Conservation (phyloP, 306 rosid genomes). For the Glycine soja region DNA sequence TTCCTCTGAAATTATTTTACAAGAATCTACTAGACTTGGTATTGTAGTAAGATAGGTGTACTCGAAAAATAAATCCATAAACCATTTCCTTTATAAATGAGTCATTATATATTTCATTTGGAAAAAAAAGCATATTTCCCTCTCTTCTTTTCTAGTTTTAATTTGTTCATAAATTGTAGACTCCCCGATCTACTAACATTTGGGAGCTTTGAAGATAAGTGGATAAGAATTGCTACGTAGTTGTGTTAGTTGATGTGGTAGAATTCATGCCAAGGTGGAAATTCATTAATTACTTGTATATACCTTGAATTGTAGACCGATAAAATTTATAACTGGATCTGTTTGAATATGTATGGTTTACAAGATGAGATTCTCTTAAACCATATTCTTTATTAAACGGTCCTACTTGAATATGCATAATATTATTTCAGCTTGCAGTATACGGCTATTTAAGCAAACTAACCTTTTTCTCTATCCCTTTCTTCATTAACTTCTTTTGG, state of each 20-base stretch:
- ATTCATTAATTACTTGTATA: neutral
- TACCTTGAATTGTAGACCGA: neutral
- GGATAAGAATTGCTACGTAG: neutral
- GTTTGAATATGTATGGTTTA: neutral
- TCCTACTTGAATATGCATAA: constrained; percentile 29
- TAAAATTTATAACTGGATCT: neutral
- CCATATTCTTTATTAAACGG: constrained; percentile 23
- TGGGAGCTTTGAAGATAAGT: neutral
- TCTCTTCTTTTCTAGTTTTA: neutral
- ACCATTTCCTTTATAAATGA: neutral
- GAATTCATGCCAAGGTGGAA: neutral
- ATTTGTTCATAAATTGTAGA: neutral
- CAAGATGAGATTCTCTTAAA: neutral
- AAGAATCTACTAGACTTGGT: neutral
- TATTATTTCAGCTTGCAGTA: constrained; percentile 3
- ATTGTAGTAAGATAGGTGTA: too few relatives aligned
- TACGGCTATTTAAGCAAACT: neutral
- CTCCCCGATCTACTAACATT: neutral
- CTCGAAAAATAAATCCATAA: neutral
- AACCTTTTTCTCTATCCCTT: constrained; percentile 8
- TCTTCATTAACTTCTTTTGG: neutral
- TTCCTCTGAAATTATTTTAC: neutral
- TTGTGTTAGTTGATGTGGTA: neutral
- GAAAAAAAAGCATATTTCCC: neutral
- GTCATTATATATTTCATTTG: neutral